Base-by-base conservation (phyloP, 1,284 basidiomycete species). In the Apiotrichum gamsii region DNA sequence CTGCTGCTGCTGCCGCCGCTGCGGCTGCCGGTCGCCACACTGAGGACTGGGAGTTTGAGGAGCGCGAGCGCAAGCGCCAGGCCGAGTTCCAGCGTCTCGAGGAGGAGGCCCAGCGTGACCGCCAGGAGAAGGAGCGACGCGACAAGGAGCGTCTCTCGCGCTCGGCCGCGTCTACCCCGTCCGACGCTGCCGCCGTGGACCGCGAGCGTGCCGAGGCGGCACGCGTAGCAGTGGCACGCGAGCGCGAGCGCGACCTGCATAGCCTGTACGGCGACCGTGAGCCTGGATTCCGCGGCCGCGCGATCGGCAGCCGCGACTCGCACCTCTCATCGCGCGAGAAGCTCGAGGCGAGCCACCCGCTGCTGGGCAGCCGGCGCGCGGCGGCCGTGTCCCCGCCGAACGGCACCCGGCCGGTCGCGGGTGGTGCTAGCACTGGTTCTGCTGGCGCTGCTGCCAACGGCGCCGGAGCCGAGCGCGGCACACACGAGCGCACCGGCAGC, bases 1-100 rank as follows among this genome's bases (percentile, higher is more conserved):
- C 35, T 9, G 8, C 20, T 6, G 25, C 25, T 14, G 43, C 41
- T 2, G 13, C 48, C 1, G 25, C 39, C 4, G 43, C 39, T 2
- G 39, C 39, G 6, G 35, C 24, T 6, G 23, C 39, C 3, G 36
- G 29, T 21, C 43, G 30, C 14, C 51, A 54, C 29, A 35, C 43
- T 3, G 64, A 68, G 9, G 68, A 70, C 39, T 64, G 61, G 61
- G 69, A 70, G 40, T 69, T 59, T 42, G 67, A 68, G 39, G 69
- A 70, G 52, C 57, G 69, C 16, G 65, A 69, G 42, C 49, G 67
- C 14, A 42, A 49, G 15, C 54, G 68, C 14, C 54, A 60, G 30
- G 60, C 57, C 44, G 65, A 69, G 49, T 65, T 70, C 33, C 58
- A 62, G 43, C 51, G 65, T 8, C 31, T 70, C 0, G 62, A 70